Conservation (phyloP, 2,329 filamentous ascomycete genomes). For the Shiraia sp. region DNA sequence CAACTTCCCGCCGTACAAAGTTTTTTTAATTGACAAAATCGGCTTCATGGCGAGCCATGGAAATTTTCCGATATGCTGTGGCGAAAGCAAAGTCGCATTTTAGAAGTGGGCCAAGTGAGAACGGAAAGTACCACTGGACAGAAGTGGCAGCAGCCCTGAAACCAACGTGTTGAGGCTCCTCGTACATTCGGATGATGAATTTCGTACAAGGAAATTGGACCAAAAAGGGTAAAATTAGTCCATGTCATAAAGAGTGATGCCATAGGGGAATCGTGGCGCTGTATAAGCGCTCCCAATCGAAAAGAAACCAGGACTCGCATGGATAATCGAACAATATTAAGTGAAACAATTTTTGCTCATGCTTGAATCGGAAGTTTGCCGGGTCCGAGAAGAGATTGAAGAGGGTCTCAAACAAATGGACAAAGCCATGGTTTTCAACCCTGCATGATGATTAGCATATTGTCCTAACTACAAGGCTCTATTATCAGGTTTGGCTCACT, state of each 20-base stretch:
- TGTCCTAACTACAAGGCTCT: neutral
- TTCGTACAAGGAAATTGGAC: constrained; percentile 71
- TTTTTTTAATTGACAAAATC: constrained; percentile 57
- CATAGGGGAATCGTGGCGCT: constrained; percentile 50
- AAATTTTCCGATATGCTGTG: constrained; percentile 53
- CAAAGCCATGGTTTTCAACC: constrained; percentile 22
- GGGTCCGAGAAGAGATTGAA: constrained; percentile 20
- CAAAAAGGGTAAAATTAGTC: constrained; percentile 74
- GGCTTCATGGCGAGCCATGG: constrained; percentile 60
- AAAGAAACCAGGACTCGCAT: constrained; percentile 54
- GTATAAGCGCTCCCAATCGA: constrained; percentile 54
- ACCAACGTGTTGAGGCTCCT: constrained; percentile 71
- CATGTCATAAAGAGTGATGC: constrained; percentile 60
- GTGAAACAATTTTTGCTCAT: constrained; percentile 49
- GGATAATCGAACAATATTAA: constrained; percentile 49
- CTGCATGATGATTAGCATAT: constrained; percentile 12
- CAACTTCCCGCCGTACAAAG: constrained; percentile 51
- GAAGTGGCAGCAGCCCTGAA: constrained; percentile 63
- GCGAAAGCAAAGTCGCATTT: constrained; percentile 58
- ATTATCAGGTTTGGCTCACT: constrained; percentile 28
- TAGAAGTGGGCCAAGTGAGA: constrained; percentile 69
- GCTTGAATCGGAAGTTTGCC: constrained; percentile 56
- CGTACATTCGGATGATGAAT: constrained; percentile 78
- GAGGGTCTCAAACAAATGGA: constrained; percentile 23
- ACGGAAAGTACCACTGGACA: constrained; percentile 58